These are phyloP conservation scores for Annulohypoxylon truncatum DNA, from an alignment of 2,329 filamentous ascomycete genomes.

Conservation along the genomic window DNA sequence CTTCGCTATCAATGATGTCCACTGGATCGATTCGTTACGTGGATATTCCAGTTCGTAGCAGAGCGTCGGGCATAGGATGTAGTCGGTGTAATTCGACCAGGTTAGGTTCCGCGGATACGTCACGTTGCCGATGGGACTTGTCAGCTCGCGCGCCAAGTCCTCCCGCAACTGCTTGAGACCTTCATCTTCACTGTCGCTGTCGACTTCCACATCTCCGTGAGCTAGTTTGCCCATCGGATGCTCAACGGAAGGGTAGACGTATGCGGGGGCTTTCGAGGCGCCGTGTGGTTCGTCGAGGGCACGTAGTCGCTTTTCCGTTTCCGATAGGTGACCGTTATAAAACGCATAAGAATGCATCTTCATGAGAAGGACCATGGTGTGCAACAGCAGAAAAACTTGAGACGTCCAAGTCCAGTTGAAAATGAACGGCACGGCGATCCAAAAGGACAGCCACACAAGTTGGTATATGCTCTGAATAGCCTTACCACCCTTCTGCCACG, in stretches of 20 bases:
- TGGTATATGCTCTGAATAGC: slow-evolving; percentile 86
- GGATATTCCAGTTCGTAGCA: slow-evolving; percentile 99
- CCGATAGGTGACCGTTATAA: slow-evolving; percentile 94
- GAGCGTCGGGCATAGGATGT: slow-evolving; percentile 89
- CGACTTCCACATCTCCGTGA: slow-evolving; percentile 48
- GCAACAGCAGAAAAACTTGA: slow-evolving; percentile 92
- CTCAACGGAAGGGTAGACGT: slow-evolving; percentile 77
- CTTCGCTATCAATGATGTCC: slow-evolving; percentile 85
- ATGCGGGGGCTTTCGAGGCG: slow-evolving; percentile 75
- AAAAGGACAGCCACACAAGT: slow-evolving; percentile 79
- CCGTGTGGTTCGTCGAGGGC: slow-evolving; percentile 82
- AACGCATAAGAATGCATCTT: slow-evolving; percentile 99
- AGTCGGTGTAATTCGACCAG: slow-evolving; percentile 84
- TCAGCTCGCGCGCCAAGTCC: slow-evolving; percentile 89
- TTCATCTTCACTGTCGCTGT: slow-evolving; percentile 57
- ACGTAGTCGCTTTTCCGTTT: slow-evolving; percentile 83
- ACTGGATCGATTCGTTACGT: slow-evolving; percentile 78
- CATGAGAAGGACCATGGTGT: slow-evolving; percentile 93
- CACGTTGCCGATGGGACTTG: slow-evolving; percentile 87
- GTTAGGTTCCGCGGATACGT: slow-evolving; percentile 93
- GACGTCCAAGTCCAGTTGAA: slow-evolving; percentile 96
- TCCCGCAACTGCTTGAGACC: slow-evolving; percentile 78
- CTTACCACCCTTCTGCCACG: slow-evolving; percentile 84
- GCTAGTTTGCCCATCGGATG: slow-evolving; percentile 58
- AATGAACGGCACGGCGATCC: slow-evolving; percentile 86